phyloP scores from a whole-genome alignment of 192 early-diverging fungal species.

The Backusella westeae region DNA sequence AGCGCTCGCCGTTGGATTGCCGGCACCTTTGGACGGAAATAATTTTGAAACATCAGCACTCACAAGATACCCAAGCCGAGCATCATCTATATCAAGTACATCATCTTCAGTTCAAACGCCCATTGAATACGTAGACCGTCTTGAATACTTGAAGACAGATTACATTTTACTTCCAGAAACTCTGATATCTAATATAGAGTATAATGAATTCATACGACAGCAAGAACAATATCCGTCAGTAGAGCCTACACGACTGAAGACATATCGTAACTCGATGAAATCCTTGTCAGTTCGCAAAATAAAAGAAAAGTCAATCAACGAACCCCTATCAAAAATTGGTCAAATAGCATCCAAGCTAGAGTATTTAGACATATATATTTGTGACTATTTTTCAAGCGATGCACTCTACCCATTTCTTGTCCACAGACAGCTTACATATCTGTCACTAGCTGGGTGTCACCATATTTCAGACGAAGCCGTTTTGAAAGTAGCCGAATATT shows the following conservation, averaged over 20 bases:
- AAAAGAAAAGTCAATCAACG: slow-evolving; percentile 36
- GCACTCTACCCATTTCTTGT: slow-evolving; percentile 38
- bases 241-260: neutral
- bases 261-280: slow-evolving; percentile 18
- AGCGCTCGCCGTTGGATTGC: neutral
- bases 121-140: neutral
- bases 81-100: slow-evolving; percentile 11
- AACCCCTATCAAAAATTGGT: slow-evolving; percentile 19
- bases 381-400: slow-evolving; percentile 39
- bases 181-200: neutral
- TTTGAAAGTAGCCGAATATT: slow-evolving; percentile 33
- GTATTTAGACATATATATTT: slow-evolving; percentile 52
- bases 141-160: neutral
- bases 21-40: neutral
- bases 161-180: slow-evolving; percentile 1
- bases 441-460: slow-evolving; percentile 46
- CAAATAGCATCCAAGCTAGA: slow-evolving; percentile 28
- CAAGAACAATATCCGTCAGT: neutral
- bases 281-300: slow-evolving; percentile 26
- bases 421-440: slow-evolving; percentile 29
- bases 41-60: neutral
- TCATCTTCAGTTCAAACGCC: slow-evolving; percentile 6
- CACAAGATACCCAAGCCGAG: neutral
- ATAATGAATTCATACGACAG: neutral
- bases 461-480: slow-evolving; percentile 43